phyloP scores from a whole-genome alignment of 2,329 filamentous ascomycete species.

The Cordyceps farinosa region DNA sequence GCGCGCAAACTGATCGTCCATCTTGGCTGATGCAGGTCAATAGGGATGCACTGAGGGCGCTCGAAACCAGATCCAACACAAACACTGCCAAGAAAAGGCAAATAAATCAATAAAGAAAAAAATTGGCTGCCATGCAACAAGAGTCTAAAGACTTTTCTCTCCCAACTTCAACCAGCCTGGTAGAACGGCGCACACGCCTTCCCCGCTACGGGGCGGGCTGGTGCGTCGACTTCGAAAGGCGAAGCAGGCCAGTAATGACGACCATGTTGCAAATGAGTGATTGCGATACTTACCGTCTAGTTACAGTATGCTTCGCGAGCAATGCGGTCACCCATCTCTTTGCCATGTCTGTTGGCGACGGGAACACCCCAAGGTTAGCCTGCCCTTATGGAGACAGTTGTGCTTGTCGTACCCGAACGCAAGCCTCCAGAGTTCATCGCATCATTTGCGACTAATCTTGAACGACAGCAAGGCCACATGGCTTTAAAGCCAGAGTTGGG shows the following conservation, averaged over 20 bases:
- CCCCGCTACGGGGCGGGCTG: background rate
- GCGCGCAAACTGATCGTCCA: background rate
- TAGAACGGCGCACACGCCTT: background rate
- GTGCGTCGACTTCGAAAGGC: background rate
- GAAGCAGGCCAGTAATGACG: background rate
- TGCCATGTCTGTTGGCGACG: background rate
- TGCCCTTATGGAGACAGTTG: background rate
- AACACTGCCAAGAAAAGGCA: background rate
- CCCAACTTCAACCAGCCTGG: no score
- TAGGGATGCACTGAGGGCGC: background rate
- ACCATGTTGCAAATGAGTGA: no score
- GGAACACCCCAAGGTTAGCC: background rate
- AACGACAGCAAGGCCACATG: slow-evolving; percentile 1
- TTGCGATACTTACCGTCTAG: background rate
- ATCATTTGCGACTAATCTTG: background rate
- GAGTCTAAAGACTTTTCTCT: no score
- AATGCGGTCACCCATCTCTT: background rate
- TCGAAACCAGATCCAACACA: background rate
- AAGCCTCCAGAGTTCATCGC: background rate
- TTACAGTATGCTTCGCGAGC: background rate
- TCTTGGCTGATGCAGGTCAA: background rate
- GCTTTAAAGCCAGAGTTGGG: background rate
- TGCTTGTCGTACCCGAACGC: background rate
- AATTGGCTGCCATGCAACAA: no score
- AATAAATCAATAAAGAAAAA: no score